Conservation (phyloP, 2,329 filamentous ascomycete genomes). For the Aspergillus novofumigatus region DNA sequence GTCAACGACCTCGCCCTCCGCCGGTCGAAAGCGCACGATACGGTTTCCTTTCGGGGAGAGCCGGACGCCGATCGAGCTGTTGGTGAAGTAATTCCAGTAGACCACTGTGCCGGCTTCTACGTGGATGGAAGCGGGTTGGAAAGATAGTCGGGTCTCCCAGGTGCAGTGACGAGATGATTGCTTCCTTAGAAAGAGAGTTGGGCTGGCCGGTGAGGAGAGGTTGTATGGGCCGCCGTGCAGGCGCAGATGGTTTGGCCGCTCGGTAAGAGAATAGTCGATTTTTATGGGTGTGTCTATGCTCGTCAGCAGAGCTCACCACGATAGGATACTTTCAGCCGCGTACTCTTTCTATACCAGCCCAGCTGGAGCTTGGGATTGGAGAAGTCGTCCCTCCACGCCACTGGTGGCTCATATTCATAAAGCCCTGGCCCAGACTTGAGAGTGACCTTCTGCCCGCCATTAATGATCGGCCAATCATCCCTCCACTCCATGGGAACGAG, state of each 20-base stretch:
- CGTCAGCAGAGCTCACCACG: background rate
- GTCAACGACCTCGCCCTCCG: slow-evolving; percentile 16
- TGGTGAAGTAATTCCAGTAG: slow-evolving; percentile 52
- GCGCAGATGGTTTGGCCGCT: slow-evolving; percentile 43
- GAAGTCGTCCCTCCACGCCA: slow-evolving; percentile 37
- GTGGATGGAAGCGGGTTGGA: slow-evolving; percentile 39
- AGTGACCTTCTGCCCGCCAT: slow-evolving; percentile 43
- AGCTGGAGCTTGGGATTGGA: slow-evolving; percentile 17
- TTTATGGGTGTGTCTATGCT: slow-evolving; percentile 47
- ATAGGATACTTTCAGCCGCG: slow-evolving; percentile 7
- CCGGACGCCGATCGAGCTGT: slow-evolving; percentile 41
- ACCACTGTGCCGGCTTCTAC: slow-evolving; percentile 53
- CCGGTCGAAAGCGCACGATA: slow-evolving; percentile 24
- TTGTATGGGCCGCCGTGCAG: slow-evolving; percentile 52
- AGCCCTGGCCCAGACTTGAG: slow-evolving; percentile 25
- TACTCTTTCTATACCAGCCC: slow-evolving; percentile 40
- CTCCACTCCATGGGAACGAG: slow-evolving; percentile 49
- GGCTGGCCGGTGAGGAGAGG: slow-evolving; percentile 48
- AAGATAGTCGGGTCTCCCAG: slow-evolving; percentile 45
- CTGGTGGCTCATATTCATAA: slow-evolving; percentile 10
- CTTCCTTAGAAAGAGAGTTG: slow-evolving; percentile 53
- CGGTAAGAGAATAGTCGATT: slow-evolving; percentile 44
- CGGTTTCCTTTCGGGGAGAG: slow-evolving; percentile 13
- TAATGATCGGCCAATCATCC: slow-evolving; percentile 51
- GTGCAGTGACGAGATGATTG: slow-evolving; percentile 44